Percentiles rank a stretch among this genome's conserved stretches.
phyloP scores from a whole-genome alignment of 768 basidiomycete species.

The Termitomyces sp. region DNA sequence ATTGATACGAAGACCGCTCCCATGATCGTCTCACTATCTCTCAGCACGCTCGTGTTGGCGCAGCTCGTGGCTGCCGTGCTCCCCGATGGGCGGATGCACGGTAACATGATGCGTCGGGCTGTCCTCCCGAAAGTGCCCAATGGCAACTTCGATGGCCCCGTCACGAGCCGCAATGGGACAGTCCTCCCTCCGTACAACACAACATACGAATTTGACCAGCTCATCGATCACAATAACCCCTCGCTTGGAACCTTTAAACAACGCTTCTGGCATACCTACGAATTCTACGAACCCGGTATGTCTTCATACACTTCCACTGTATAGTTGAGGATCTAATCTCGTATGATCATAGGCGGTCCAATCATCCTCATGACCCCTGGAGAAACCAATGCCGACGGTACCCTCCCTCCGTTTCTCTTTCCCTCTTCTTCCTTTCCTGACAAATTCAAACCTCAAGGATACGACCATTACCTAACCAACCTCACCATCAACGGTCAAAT shows the following conservation, averaged over 20 bases:
- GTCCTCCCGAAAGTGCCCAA: slow-evolving; percentile 29
- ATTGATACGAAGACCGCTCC: background rate
- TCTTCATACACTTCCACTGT: background rate
- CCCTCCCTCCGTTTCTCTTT: slow-evolving; percentile 3
- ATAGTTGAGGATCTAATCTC: background rate
- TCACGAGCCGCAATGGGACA: slow-evolving; percentile 40
- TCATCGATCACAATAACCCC: slow-evolving; percentile 51
- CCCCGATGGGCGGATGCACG: slow-evolving; percentile 36
- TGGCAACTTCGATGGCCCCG: slow-evolving; percentile 23
- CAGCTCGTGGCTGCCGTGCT: slow-evolving; percentile 18
- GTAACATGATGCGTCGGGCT: slow-evolving; percentile 34
- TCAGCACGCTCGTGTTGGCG: slow-evolving; percentile 13
- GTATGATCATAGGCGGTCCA: slow-evolving; percentile 39
- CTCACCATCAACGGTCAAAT: slow-evolving; percentile 57
- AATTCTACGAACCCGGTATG: slow-evolving; percentile 55
- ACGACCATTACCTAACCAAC: slow-evolving; percentile 59
- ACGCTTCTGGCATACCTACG: slow-evolving; percentile 67
- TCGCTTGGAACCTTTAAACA: slow-evolving; percentile 69
- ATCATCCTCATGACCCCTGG: slow-evolving; percentile 66
- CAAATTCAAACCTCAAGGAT: slow-evolving; percentile 22
- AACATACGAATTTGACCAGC: slow-evolving; percentile 53
- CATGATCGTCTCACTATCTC: background rate
- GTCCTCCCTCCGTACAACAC: slow-evolving; percentile 39
- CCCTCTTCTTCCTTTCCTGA: background rate
- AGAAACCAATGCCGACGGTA: slow-evolving; percentile 53